These are phyloP conservation scores for Physcomitrium patens DNA, from an alignment of 225 moss, liverwort and hornwort species.

Conservation along the genomic window DNA sequence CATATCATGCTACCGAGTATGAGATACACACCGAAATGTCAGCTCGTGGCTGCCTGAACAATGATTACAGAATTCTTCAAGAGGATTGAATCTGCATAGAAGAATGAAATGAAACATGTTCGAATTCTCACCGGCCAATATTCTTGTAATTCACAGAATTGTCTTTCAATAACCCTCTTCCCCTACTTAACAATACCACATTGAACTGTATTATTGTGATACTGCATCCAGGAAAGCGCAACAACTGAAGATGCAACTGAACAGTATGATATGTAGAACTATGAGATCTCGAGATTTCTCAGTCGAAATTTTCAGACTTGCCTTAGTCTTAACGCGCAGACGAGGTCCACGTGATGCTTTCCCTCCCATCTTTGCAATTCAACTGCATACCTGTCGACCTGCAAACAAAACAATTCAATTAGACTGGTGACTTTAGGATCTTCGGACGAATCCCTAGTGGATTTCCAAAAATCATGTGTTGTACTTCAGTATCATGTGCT, in stretches of 20 bases:
- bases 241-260: neutral
- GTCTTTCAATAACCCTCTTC: conserved; percentile 46
- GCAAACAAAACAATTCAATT: neutral
- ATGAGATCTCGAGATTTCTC: neutral
- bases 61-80: neutral
- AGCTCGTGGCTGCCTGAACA: neutral
- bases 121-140: conserved; percentile 42
- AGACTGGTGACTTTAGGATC: too few species aligned
- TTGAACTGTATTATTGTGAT: neutral
- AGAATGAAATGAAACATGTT: neutral
- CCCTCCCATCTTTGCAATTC: conserved; percentile 47
- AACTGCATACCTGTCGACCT: conserved; percentile 40
- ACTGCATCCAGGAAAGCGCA: neutral
- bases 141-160: conserved; percentile 47
- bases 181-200: conserved; percentile 40
- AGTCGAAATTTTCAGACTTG: conserved; percentile 17
- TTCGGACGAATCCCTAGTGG: too few species aligned
- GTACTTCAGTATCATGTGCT: too few species aligned
- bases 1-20: neutral
- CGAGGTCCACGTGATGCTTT: conserved; percentile 42
- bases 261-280: neutral
- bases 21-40: neutral
- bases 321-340: conserved; percentile 54
- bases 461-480: neutral
- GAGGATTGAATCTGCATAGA: neutral